Percentiles rank a stretch among this genome's conserved stretches.
Evolutionary conservation across 345 rosid species (phyloP).

Genomic region (Gossypium sturtianum): DNA sequence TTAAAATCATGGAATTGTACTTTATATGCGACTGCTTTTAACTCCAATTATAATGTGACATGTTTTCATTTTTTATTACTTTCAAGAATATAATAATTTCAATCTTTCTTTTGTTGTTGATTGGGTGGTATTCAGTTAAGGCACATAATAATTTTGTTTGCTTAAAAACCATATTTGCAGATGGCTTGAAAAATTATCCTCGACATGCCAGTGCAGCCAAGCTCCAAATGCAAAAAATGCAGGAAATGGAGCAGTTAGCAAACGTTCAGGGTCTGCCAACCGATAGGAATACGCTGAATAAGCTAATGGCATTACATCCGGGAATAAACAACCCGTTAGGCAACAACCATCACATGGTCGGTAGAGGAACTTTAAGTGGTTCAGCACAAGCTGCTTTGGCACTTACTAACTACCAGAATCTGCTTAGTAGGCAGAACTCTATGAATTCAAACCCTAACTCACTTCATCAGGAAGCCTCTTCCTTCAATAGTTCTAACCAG

Average conservation of each 20-base stretch:
- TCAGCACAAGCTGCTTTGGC: constrained; percentile 84
- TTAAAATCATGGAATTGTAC: background rate
- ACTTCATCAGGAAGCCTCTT: constrained; percentile 57
- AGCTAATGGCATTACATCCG: constrained; percentile 65
- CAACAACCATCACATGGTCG: constrained; percentile 42
- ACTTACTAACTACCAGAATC: constrained; percentile 64
- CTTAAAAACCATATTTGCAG: constrained; percentile 38
- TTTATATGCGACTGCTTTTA: background rate
- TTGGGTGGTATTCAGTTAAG: background rate
- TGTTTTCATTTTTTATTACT: background rate
- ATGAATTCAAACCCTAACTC: constrained; percentile 58
- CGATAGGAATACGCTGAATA: constrained; percentile 74
- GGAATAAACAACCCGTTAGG: constrained; percentile 48
- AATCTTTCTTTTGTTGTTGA: background rate
- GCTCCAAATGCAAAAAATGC: constrained; percentile 73
- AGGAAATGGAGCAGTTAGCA: constrained; percentile 80
- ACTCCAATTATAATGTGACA: background rate
- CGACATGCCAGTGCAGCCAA: constrained; percentile 48
- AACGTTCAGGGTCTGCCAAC: constrained; percentile 71
- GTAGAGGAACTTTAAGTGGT: constrained; percentile 60
- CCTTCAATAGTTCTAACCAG: constrained; percentile 48
- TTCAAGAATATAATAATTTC: background rate
- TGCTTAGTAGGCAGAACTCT: constrained; percentile 74
- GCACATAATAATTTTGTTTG: background rate
- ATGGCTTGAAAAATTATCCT: constrained; percentile 83